Evolutionary conservation across 306 rosid genomes (phyloP), one percentile per base, ranked within the genome.

Genomic region (Hippophae tibetana): DNA sequence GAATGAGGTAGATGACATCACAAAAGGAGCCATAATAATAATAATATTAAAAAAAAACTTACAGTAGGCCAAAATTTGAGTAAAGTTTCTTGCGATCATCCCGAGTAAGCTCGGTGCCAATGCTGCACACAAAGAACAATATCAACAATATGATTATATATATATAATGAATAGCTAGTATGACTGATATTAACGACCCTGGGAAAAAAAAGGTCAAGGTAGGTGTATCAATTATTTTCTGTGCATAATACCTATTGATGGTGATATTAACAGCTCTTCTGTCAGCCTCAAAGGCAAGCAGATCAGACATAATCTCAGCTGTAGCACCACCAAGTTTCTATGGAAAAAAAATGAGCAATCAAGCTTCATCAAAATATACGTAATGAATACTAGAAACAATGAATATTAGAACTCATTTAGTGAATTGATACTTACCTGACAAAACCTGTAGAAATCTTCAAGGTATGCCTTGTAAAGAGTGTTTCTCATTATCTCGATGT

Each of bases 291-390:
- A 92, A 88, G 63, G 95, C 86, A 50, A 92, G 95, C 56, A 92
- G 95, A 67, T 92, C 95, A 73, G 95, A 88, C 99, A 92, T 92
- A 76, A 92, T 92, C 82, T 88, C 96, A 64, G 84, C 82, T 14
- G 99, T 92, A 43, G 95, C 99, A 66, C 99, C 96, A 70, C 99
- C 99, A 52, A 92, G 86, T 85, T 87, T 92, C 99, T 92, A 73
- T 69, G 63, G 27, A 58, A 72, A 66, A 72, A 60, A 68, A 7
- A 72, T 68, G 60, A 69, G 66, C 67, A 70, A 51, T 38, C 43
- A 54, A 8, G 25, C 31, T 31, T 4, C n/a, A 52, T 57, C 9
- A 9, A 18, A 56, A 60, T 62, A 60, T 56, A 57, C 57, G 26
- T 23, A 62, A 7, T 41, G 44, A 60, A 26, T 31, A 10, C 38